Evolutionary conservation across 176 grass and related monocot species (phyloP).

Genomic region (Triticum timopheevii): DNA sequence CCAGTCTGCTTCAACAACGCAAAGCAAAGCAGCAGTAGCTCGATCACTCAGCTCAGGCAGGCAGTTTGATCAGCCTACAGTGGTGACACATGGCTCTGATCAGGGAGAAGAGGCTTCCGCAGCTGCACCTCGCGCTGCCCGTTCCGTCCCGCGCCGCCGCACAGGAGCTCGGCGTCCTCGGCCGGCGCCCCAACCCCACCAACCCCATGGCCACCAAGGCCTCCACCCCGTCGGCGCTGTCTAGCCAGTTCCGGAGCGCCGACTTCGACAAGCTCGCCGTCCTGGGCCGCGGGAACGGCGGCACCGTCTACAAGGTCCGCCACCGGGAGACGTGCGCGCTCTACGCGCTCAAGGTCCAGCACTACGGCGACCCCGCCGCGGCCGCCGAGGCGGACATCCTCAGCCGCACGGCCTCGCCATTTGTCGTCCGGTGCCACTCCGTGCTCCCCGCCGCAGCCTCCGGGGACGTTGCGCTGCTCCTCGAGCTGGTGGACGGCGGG

Average conservation of each 20-base stretch:
- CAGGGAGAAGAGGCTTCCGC: conserved; percentile 26
- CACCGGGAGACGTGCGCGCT: conserved; percentile 43
- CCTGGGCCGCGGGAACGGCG: conserved; percentile 48
- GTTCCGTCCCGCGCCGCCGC: conserved; percentile 22
- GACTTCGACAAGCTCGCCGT: conserved; percentile 54
- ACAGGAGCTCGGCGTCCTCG: not conserved
- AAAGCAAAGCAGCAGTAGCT: too few species aligned
- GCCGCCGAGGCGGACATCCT: conserved; percentile 36
- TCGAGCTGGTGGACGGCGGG: conserved; percentile 47
- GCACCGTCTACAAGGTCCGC: conserved; percentile 62
- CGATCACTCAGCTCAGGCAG: too few species aligned
- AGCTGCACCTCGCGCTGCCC: conserved; percentile 39
- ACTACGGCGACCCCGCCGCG: conserved; percentile 13
- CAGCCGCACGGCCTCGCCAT: conserved; percentile 30
- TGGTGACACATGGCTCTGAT: conserved; percentile 32
- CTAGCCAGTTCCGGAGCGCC: conserved; percentile 29
- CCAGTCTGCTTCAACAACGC: too few species aligned
- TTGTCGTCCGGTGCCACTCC: conserved; percentile 45
- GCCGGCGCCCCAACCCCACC: not conserved
- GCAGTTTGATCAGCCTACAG: too few species aligned
- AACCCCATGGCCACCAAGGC: not conserved
- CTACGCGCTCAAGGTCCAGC: conserved; percentile 54
- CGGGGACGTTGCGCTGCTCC: conserved; percentile 42
- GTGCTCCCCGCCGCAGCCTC: not conserved
- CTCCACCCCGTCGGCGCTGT: not conserved